Evolutionary conservation across 805 yeast species (phyloP).

Genomic region (Debaryomyces hansenii): DNA sequence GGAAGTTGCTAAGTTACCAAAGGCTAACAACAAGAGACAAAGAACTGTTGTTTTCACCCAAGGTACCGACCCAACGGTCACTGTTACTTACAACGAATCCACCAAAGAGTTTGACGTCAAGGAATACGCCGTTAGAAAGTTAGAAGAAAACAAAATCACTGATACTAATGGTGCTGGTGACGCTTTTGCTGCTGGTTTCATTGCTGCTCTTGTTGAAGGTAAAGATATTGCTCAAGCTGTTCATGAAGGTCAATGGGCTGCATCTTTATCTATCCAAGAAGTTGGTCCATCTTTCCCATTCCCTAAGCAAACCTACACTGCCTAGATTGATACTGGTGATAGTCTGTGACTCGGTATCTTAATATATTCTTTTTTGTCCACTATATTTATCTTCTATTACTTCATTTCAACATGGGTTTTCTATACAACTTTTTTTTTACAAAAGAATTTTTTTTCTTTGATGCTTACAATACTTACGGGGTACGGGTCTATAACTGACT

Average conservation of each 20-base stretch:
- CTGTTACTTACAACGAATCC: constrained; percentile 57
- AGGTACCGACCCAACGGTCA: constrained; percentile 88
- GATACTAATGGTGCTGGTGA: constrained; percentile 99
- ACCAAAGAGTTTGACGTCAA: constrained; percentile 48
- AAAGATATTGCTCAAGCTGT: constrained; percentile 60
- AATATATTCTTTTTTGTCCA: not conserved
- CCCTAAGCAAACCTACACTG: constrained; percentile 58
- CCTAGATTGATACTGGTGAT: constrained; percentile 8
- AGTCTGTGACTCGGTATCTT: not conserved
- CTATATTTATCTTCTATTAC: constrained; percentile 1
- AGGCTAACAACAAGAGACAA: constrained; percentile 62
- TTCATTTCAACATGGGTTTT: constrained; percentile 26
- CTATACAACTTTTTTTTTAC: constrained; percentile 5
- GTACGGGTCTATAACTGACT: constrained; percentile 1
- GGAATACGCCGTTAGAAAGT: constrained; percentile 68
- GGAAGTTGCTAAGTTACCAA: constrained; percentile 75
- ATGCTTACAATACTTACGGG: constrained; percentile 1
- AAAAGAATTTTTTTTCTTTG: constrained; percentile 2
- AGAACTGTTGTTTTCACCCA: constrained; percentile 95
- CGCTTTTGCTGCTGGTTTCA: constrained; percentile 95
- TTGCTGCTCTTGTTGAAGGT: constrained; percentile 82
- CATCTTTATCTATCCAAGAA: constrained; percentile 86
- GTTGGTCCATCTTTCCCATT: constrained; percentile 93
- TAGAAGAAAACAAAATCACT: constrained; percentile 64
- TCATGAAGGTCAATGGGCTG: constrained; percentile 96